Conservation (phyloP, 768 basidiomycete genomes). For the Serendipita vermifera region DNA sequence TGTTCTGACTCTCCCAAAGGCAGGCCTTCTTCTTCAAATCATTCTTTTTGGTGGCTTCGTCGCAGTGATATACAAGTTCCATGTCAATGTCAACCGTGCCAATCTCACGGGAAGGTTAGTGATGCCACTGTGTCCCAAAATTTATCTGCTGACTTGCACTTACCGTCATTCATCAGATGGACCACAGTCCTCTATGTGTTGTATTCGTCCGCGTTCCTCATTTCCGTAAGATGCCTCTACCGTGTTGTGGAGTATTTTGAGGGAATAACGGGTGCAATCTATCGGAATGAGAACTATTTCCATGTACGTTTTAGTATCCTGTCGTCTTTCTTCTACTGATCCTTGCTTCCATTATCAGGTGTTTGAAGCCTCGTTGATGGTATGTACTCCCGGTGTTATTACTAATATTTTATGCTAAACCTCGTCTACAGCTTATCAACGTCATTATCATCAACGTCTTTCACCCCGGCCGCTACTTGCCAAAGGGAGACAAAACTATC, state of each 20-base stretch:
- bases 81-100: not conserved
- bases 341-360: too few species aligned
- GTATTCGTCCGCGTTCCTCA: slow-evolving; percentile 1
- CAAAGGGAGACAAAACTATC: slow-evolving; percentile 3
- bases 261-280: not conserved
- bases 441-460: not conserved
- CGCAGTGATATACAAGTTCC: not conserved
- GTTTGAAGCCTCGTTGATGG: slow-evolving; percentile 5
- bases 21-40: slow-evolving; percentile 3
- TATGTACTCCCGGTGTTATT: not conserved
- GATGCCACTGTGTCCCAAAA: too few species aligned
- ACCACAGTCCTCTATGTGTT: slow-evolving; percentile 5
- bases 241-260: slow-evolving; percentile 6
- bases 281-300: not conserved
- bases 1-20: not conserved
- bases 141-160: too few species aligned
- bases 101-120: not conserved
- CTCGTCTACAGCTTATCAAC: slow-evolving; percentile 4
- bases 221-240: slow-evolving; percentile 7
- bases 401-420: not conserved
- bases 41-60: not conserved
- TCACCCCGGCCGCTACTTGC: not conserved
- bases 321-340: too few species aligned
- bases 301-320: too few species aligned
- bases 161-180: too few species aligned